These are phyloP conservation scores for Ceratocystis variospora DNA, from an alignment of 2,329 filamentous ascomycete genomes.

Conservation along the genomic window DNA sequence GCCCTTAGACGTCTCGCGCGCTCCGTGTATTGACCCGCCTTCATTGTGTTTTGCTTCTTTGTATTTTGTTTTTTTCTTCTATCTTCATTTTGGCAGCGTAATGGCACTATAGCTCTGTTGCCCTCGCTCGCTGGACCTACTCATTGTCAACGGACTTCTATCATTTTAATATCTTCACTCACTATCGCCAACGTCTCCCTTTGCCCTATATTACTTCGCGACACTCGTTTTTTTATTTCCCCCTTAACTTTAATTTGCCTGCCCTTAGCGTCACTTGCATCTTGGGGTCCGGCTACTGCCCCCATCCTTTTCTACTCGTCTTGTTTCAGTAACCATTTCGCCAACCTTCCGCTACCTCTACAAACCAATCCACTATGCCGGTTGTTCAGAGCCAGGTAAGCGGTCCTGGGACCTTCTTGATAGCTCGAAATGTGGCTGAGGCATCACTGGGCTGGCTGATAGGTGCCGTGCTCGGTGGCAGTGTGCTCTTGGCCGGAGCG, in stretches of 20 bases:
- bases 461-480: constrained; percentile 36
- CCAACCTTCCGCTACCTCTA: neutral
- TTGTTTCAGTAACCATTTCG: neutral
- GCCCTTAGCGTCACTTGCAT: neutral
- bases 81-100: neutral
- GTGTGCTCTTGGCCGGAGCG: constrained; percentile 32
- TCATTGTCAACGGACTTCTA: neutral
- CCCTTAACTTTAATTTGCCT: neutral
- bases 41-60: neutral
- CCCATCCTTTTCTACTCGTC: neutral
- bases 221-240: neutral
- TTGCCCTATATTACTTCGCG: constrained; percentile 6
- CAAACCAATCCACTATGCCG: constrained; percentile 5
- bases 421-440: neutral
- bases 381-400: constrained; percentile 14
- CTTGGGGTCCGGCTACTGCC: neutral
- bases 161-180: neutral
- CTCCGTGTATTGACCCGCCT: neutral
- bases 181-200: neutral
- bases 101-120: neutral
- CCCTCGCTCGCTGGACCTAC: neutral
- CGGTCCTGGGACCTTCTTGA: neutral
- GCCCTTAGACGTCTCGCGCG: neutral
- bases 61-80: neutral
- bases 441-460: constrained; percentile 28